Percentiles rank a stretch among this genome's conserved stretches.
phyloP scores from a whole-genome alignment of 148 eudicot genomes.

The Silene conica region DNA sequence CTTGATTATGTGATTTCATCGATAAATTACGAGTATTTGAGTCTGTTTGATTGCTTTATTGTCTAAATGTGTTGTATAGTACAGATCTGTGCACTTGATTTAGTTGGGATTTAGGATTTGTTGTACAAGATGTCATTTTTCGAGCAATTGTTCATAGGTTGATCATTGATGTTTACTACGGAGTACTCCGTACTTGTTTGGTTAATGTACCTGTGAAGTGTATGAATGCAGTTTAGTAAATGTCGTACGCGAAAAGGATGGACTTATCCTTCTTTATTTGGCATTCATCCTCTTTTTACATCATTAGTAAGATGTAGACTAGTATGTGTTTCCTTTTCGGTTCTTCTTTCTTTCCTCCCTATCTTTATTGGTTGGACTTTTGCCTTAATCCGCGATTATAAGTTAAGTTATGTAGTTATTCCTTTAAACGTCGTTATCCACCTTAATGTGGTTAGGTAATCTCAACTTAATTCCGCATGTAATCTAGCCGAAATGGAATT shows the following conservation, averaged over 20 bases:
- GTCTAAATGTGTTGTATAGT: slow-evolving; percentile 5
- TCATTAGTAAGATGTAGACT: slow-evolving; percentile 22
- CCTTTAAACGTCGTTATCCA: slow-evolving; percentile 20
- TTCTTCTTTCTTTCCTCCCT: slow-evolving; percentile 4
- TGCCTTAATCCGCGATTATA: slow-evolving; percentile 26
- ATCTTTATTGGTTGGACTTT: slow-evolving; percentile 24
- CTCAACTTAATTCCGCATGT: slow-evolving; percentile 16
- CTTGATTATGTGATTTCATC: neutral
- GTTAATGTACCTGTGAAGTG: neutral
- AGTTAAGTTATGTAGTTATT: slow-evolving; percentile 7
- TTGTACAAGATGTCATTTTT: slow-evolving; percentile 6
- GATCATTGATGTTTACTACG: neutral
- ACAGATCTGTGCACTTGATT: slow-evolving; percentile 12
- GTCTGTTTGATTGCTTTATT: neutral
- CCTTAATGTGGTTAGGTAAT: slow-evolving; percentile 17
- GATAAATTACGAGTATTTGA: neutral
- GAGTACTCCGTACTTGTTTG: slow-evolving; percentile 1
- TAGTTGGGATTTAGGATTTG: neutral
- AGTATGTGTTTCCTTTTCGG: slow-evolving; percentile 17
- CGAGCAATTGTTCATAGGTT: neutral
- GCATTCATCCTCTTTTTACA: slow-evolving; percentile 13
- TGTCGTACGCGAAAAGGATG: slow-evolving; percentile 14
- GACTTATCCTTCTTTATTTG: slow-evolving; percentile 5
- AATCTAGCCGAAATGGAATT: slow-evolving; percentile 5
- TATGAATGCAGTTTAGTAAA: slow-evolving; percentile 10